Evolutionary conservation across 352 stramenopile genomes (phyloP), one percentile per base, ranked within the genome.

Genomic region (Phytophthora cryptogea): DNA sequence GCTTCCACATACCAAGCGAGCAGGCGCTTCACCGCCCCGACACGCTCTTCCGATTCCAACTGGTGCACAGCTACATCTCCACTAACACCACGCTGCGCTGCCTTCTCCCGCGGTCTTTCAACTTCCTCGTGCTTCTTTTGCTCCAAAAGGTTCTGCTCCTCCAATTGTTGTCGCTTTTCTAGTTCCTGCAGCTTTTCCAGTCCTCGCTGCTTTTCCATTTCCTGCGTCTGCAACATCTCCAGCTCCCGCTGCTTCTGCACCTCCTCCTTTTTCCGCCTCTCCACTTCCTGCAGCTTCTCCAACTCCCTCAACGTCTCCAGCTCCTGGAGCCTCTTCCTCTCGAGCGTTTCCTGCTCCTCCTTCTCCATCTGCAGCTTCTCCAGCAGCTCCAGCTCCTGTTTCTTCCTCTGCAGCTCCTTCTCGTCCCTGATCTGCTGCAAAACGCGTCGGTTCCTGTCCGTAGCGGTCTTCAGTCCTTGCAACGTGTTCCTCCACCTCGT

Each of bases 401-500:
- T 48, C 13, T 59, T 48, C 17, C 16, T 48, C 17, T 61, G 28
- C 14, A 66, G 33, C 10, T 28, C 42, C 32, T 64, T 20, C 13
- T 45, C 16, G 8, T 28, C 39, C 8, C 39, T 8, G 17, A 44
- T 44, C 39, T 44, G 39, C 16, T 23, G 3, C 6, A 44, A 13
- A n/a, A 27, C 39, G 39, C 39, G 23, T n/a, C 44, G 20, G 27
- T 70, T 76, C 40, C 13, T 64, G 32, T 63, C 27, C 10, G 59
- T 76, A 14, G 44, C 58, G 13, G 54, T 50, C 41, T 42, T 32
- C 0, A 76, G 31, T 13, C 40, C 35, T n/a, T 60, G 37, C n/a
- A 63, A 43, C 39, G 35, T 71, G 46, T 73, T 32, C 26, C 31
- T 46, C 66, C 57, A 71, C 40, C 27, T 47, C 35, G 54, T 63